Percentiles rank a stretch among this genome's conserved stretches.
Conservation (phyloP, 1,284 basidiomycete species). For the Kalmanozyma brasiliensis region DNA sequence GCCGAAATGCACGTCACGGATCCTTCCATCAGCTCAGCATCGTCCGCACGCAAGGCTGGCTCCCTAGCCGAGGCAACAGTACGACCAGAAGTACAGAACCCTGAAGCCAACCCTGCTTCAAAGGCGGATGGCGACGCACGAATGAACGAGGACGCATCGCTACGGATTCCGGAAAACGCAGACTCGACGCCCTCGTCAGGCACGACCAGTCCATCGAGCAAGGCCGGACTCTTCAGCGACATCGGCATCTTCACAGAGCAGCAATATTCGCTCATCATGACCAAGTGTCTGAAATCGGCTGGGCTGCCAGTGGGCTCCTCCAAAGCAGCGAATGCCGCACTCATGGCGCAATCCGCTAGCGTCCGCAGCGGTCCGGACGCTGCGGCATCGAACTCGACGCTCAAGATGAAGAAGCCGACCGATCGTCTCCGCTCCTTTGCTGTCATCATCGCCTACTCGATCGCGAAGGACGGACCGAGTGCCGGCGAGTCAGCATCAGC, state of each 20-base stretch:
- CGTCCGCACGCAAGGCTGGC: constrained; percentile 25
- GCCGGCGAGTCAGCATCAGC: constrained; percentile 33
- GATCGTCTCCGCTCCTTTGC: constrained; percentile 82
- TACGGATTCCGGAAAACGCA: neutral
- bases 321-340: constrained; percentile 56
- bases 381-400: constrained; percentile 74
- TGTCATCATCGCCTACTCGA: constrained; percentile 88
- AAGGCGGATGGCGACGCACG: constrained; percentile 1
- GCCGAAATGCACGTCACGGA: constrained; percentile 79
- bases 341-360: constrained; percentile 59
- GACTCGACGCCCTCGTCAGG: constrained; percentile 16
- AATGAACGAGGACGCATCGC: constrained; percentile 17
- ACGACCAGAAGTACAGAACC: constrained; percentile 15
- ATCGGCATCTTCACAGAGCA: constrained; percentile 87
- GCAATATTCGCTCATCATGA: constrained; percentile 86
- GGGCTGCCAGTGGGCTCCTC: constrained; percentile 73
- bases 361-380: constrained; percentile 70
- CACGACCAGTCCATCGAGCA: constrained; percentile 27
- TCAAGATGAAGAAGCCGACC: constrained; percentile 81
- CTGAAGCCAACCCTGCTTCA: neutral
- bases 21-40: constrained; percentile 41
- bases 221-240: constrained; percentile 73
- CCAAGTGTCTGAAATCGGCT: constrained; percentile 87
- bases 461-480: constrained; percentile 81
- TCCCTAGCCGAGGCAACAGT: constrained; percentile 17